Evolutionary conservation across 768 basidiomycete species (phyloP), one percentile per base, ranked within the genome.

Genomic region (Glaciozyma martinii): DNA sequence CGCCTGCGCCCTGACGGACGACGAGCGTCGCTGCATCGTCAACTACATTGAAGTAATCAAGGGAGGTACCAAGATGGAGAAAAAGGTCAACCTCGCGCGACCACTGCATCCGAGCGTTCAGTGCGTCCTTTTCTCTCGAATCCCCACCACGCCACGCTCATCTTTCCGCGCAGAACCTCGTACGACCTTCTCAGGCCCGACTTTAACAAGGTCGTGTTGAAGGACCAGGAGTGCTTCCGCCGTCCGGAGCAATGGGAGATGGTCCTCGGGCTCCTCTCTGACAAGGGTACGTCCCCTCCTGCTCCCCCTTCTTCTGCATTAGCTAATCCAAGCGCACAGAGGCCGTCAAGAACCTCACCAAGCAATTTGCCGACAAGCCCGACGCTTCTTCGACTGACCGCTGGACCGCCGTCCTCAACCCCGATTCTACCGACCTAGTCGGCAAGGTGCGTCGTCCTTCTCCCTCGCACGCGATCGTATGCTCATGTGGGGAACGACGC

Each of bases 1-100:
- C 62, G 95, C 94, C 3, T 82, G 97, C 80, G 85, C 82, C 61
- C 80, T 98, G 56, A 93, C 89, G 15, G 95, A 99, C 74, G 90
- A 94, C 61, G 86, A 94, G 76, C 81, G 95, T 30, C 85, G 83
- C 74, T 83, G 90, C 0, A 78, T 99, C 58, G 89, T 97, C n/a
- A 83, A 81, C 21, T 95, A 86, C 78, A 77, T 98, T 71, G 88
- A 89, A 37, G 85, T 97, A 19, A 78, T 94, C 56, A 85, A 86
- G 66, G 85, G 87, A 9, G 85, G 88, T 12, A 87, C 86, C 63
- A 88, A 90, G 71, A 84, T 84, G 78, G 81, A 80, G 58, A 94
- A 90, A 77, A 87, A 86, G 74, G 83, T 94, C 30, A 87, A 90
- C 73, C 82, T 93, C 72, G 78, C 21, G 76, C 78, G 73, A 43